Evolutionary conservation across 2,329 filamentous ascomycete species (phyloP), one percentile per base, ranked within the genome.

Genomic region (Botrytis paeoniae): DNA sequence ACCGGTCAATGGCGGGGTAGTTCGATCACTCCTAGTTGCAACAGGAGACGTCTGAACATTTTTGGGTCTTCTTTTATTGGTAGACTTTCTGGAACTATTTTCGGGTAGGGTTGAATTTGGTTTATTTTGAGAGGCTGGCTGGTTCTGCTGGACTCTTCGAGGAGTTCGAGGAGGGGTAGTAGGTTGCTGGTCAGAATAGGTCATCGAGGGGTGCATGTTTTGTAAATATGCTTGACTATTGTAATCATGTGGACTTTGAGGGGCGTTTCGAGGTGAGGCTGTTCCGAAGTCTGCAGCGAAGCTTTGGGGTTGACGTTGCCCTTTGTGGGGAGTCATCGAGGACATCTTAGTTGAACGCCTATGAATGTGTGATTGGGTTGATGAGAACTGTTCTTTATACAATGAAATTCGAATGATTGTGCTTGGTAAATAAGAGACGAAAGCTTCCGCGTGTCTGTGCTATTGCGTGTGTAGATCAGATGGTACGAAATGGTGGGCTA

Each of bases 241-340:
- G 66, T 82, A 82, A 63, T 86, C 82, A 79, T 86, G 86, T 76
- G 84, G 80, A 43, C 83, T 83, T 69, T 85, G 83, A 18, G 84
- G 83, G 69, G 84, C 82, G 69, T 78, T 75, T 48, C 78, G 77
- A 54, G 78, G 76, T 60, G 79, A 77, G 71, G 78, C 74, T 74
- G 74, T 74, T 25, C 73, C 64, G 48, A 76, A 70, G 54, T 77
- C 72, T 29, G 75, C 76, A 25, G 74, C 73, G 69, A 75, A 77
- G 73, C 75, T 80, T 76, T 76, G 79, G 71, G 76, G 78, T 75
- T 80, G 80, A 45, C 80, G 78, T 71, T 80, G 78, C 68, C 79
- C 76, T 74, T 76, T 83, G 73, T 83, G 81, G 77, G 82, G 81
- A 72, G 80, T 78, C 79, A 82, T 82, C 65, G 83, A 80, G 79